phyloP scores from a whole-genome alignment of 331 rosid species.

The Erythrophleum ivorense region DNA sequence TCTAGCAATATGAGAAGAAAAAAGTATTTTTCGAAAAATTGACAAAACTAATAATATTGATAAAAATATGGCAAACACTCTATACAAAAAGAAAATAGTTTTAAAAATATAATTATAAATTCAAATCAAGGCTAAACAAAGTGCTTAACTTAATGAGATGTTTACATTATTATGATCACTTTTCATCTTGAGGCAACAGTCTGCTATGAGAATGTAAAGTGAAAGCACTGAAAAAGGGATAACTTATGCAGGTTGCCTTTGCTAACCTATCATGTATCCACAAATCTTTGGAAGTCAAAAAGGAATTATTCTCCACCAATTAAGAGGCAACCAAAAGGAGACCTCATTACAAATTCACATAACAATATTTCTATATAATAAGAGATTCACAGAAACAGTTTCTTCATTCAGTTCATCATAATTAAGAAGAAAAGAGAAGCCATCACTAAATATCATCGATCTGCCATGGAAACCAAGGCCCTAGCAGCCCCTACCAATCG shows the following conservation, averaged over 20 bases:
- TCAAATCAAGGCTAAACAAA: too few species aligned
- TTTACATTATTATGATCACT: background rate
- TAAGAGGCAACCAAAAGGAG: slow-evolving; percentile 1
- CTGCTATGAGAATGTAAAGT: background rate
- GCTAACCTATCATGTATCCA: background rate
- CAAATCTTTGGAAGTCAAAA: too few species aligned
- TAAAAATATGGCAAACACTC: too few species aligned
- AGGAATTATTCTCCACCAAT: background rate
- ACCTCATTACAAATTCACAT: background rate
- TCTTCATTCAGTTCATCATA: slow-evolving; percentile 22
- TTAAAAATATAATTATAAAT: too few species aligned
- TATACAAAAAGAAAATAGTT: too few species aligned
- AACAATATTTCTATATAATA: slow-evolving; percentile 30
- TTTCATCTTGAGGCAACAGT: background rate
- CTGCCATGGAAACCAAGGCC: slow-evolving; percentile 44
- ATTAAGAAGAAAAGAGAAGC: background rate
- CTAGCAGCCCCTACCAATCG: slow-evolving; percentile 30
- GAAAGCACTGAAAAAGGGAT: background rate
- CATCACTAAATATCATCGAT: background rate
- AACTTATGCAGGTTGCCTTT: background rate
- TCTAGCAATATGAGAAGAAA: too few species aligned
- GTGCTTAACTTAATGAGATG: too few species aligned
- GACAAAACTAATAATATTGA: too few species aligned
- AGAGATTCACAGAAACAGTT: slow-evolving; percentile 7
- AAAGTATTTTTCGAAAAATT: too few species aligned